These are phyloP conservation scores for Wickerhamiella allomyrinae DNA, from an alignment of 805 yeast species.

Conservation along the genomic window DNA sequence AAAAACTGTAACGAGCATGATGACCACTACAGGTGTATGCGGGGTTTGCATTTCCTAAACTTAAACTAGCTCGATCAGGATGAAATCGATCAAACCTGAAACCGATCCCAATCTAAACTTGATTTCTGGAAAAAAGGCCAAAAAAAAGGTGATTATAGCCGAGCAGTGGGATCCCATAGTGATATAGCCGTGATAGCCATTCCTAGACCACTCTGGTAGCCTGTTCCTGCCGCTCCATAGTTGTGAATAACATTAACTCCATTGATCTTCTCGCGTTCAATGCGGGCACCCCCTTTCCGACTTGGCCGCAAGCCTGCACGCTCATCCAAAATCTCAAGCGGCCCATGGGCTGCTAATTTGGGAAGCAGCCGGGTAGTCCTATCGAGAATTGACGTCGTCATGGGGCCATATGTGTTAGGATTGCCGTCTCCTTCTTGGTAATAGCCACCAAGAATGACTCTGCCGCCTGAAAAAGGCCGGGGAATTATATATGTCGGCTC, in stretches of 20 bases:
- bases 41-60: too few relatives aligned
- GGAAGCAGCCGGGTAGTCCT: slow-evolving; percentile 40
- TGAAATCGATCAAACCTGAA: too few relatives aligned
- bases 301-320: slow-evolving; percentile 68
- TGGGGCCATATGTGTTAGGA: slow-evolving; percentile 40
- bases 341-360: slow-evolving; percentile 28
- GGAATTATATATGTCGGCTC: slow-evolving; percentile 57
- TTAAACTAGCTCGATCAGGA: too few relatives aligned
- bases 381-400: slow-evolving; percentile 46
- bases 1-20: too few relatives aligned
- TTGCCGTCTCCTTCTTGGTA: slow-evolving; percentile 50
- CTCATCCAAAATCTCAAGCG: slow-evolving; percentile 42
- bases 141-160: slow-evolving; percentile 41
- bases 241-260: slow-evolving; percentile 45
- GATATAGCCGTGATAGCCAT: slow-evolving; percentile 34
- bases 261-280: slow-evolving; percentile 37
- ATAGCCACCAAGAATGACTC: slow-evolving; percentile 64
- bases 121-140: slow-evolving; percentile 50
- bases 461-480: slow-evolving; percentile 50
- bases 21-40: too few relatives aligned
- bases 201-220: slow-evolving; percentile 62
- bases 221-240: slow-evolving; percentile 68
- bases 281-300: slow-evolving; percentile 60
- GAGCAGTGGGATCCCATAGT: slow-evolving; percentile 11
- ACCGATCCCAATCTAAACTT: too few relatives aligned